Base-by-base conservation (phyloP, 2,329 filamentous ascomycete genomes). In the Periconia sp. region DNA sequence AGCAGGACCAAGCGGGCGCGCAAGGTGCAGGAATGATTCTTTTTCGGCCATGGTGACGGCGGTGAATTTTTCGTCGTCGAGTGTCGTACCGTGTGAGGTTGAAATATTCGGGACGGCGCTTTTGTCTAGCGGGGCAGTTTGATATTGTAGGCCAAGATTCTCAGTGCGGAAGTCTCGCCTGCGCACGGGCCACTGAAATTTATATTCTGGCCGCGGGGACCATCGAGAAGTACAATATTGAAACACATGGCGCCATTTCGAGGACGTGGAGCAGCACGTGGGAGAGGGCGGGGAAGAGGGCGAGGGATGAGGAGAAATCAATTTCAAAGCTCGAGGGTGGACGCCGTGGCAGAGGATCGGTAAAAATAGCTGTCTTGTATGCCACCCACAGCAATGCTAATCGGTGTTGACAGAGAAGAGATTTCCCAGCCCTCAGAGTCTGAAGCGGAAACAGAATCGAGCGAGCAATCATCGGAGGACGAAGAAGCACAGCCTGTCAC, bases 11-110 rank as follows among this genome's bases (percentile, higher is more conserved):
- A 97, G 81, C 65, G 94, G 94, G 73, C 94, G 86, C 68, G 92
- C 87, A 59, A 99, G 87, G 74, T 99, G 94, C 66, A 97, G 85
- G 79, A 96, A 97, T 55, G 88, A 87, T 73, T 92, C 88, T 65
- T 83, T 80, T 71, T 85, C 77, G 73, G 89, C 87, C 91, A 95
- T 96, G 75, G 66, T 91, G 82, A 74, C 17, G 18, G n/a, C 32
- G 19, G 8, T 35, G 13, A 18, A 9, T 19, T n/a, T n/a, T n/a
- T n/a, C n/a, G 26, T 23, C 40, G 29, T 40, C 18, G 42, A 26
- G 38, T 35, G 42, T 40, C 34, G 33, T 36, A 41, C 40, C 34
- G n/a, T 29, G 32, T 36, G 43, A 37, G 17, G 28, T 28, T 18
- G 37, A 6, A 19, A 25, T 30, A 21, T 15, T 36, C 16, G 21